These are phyloP conservation scores for Zymoseptoria tritici DNA, from an alignment of 2,329 filamentous ascomycete species.

Conservation along the genomic window DNA sequence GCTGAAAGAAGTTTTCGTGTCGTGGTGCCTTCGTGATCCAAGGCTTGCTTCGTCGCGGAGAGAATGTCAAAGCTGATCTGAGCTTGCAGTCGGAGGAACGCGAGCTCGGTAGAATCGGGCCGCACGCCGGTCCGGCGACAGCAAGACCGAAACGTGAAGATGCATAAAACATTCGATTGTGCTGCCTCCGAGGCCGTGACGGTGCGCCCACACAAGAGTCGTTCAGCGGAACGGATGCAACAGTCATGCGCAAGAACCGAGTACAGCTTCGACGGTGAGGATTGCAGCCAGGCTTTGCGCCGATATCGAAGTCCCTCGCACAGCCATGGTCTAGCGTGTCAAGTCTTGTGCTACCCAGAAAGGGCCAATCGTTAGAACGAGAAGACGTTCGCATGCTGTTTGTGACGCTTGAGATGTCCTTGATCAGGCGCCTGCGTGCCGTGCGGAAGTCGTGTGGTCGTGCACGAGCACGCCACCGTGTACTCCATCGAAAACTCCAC, in stretches of 20 bases:
- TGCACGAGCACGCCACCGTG: not conserved
- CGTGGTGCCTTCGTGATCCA: not conserved
- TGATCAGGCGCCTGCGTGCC: not conserved
- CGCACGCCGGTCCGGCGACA: not conserved
- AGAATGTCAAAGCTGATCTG: not conserved
- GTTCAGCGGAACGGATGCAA: not conserved
- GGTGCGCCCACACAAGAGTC: not conserved
- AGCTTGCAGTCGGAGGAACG: not conserved
- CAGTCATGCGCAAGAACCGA: not conserved
- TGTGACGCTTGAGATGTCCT: not conserved
- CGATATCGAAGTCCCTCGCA: not conserved
- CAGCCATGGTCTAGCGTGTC: not conserved
- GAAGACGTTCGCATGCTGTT: not conserved
- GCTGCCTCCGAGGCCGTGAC: not conserved
- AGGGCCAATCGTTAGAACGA: not conserved
- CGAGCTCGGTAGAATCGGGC: not conserved
- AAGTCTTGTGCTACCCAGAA: not conserved
- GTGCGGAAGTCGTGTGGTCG: not conserved
- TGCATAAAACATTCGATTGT: not conserved
- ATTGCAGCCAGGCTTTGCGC: not conserved
- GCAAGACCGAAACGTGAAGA: not conserved
- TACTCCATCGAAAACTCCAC: too few species aligned
- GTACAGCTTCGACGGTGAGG: not conserved
- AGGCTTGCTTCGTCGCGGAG: not conserved
- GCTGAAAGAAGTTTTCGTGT: not conserved